Percentiles rank a stretch among this genome's conserved stretches.
phyloP scores from a whole-genome alignment of 768 basidiomycete genomes.

The Termitomyces sp. region DNA sequence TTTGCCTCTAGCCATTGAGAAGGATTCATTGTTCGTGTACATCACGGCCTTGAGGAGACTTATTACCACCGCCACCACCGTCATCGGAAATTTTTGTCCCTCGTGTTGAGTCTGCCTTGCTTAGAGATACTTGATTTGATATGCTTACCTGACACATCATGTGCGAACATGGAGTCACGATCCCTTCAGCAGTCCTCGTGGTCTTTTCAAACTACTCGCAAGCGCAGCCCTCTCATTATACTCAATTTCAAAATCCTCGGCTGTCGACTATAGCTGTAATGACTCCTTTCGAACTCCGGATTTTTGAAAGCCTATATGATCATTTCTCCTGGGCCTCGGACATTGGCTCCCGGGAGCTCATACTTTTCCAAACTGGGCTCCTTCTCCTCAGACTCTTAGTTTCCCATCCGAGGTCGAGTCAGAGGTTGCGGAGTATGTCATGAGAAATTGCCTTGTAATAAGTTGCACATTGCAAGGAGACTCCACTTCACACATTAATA shows the following conservation, averaged over 20 bases:
- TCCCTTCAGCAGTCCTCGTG: background rate
- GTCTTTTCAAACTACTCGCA: background rate
- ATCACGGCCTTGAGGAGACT: background rate
- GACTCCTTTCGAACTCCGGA: constrained; percentile 2
- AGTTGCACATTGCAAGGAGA: background rate
- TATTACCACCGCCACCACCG: background rate
- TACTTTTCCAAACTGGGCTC: background rate
- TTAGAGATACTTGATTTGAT: background rate
- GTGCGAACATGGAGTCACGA: background rate
- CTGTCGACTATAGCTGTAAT: background rate
- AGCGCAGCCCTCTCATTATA: background rate
- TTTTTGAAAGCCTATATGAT: background rate
- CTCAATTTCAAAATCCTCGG: background rate
- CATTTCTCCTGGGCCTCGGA: constrained; percentile 2
- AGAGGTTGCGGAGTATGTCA: background rate
- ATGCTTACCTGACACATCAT: background rate
- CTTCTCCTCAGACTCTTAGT: background rate
- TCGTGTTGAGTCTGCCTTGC: background rate
- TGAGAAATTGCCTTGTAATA: background rate
- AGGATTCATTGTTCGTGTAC: background rate
- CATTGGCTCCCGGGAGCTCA: background rate
- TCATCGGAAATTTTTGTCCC: background rate
- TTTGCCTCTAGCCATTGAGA: background rate
- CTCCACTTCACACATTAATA: background rate
- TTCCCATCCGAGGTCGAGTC: background rate